These are phyloP conservation scores for Plectosphaerella sp. DNA, from an alignment of 2,329 filamentous ascomycete species.

Conservation along the genomic window DNA sequence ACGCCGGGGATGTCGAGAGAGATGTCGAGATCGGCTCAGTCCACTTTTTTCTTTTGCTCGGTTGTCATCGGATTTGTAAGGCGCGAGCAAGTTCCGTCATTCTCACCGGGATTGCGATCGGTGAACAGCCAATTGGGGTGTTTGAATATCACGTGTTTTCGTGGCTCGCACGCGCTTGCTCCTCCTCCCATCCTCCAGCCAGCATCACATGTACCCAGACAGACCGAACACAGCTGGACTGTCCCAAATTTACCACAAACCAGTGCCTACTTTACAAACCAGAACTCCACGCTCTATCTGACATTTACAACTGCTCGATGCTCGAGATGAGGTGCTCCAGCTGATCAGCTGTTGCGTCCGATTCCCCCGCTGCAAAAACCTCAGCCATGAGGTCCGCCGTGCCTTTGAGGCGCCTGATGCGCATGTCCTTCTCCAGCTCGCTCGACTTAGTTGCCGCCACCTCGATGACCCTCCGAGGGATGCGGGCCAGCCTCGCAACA, in stretches of 20 bases:
- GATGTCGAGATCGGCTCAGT: conserved; percentile 2
- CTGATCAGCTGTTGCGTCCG: conserved; percentile 25
- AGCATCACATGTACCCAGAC: neutral
- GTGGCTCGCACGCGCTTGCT: neutral
- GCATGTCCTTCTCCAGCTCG: conserved; percentile 73
- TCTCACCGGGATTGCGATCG: neutral
- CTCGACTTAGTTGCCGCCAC: conserved; percentile 74
- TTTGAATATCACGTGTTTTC: neutral
- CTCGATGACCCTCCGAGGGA: conserved; percentile 73
- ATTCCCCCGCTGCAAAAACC: conserved; percentile 26
- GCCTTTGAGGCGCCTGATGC: conserved; percentile 54
- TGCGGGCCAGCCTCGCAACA: conserved; percentile 78
- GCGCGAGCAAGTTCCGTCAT: conserved; percentile 1
- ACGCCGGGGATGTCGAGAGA: neutral
- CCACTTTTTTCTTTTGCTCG: conserved; percentile 12
- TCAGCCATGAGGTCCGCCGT: conserved; percentile 36
- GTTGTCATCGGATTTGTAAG: conserved; percentile 12
- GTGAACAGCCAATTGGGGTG: neutral
- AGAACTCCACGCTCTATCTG: neutral
- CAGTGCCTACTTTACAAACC: neutral
- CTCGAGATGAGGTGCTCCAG: conserved; percentile 49
- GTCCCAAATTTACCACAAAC: too few species aligned
- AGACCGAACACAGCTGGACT: too few species aligned
- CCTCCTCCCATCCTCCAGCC: neutral
- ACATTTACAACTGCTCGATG: conserved; percentile 53